These are phyloP conservation scores for Talaromyces piceae DNA, from an alignment of 2,329 filamentous ascomycete genomes.

Conservation along the genomic window DNA sequence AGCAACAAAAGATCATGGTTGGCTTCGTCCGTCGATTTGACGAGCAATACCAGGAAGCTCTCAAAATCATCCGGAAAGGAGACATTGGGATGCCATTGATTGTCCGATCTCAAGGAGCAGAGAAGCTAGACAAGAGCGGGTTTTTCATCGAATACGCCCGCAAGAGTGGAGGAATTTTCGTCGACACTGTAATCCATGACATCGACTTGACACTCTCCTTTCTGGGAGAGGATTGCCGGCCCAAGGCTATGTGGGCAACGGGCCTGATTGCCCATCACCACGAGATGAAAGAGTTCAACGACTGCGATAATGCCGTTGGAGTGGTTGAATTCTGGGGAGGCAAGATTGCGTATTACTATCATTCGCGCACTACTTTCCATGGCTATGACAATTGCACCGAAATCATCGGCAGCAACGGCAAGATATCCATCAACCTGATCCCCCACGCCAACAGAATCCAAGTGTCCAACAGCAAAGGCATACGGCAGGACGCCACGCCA, in stretches of 20 bases:
- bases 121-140: constrained; percentile 56
- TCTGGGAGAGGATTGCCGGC: constrained; percentile 45
- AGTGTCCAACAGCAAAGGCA: constrained; percentile 46
- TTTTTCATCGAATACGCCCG: constrained; percentile 63
- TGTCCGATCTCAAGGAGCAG: constrained; percentile 53
- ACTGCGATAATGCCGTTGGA: constrained; percentile 57
- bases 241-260: constrained; percentile 50
- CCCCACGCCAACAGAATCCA: constrained; percentile 50
- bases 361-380: constrained; percentile 58
- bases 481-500: constrained; percentile 52
- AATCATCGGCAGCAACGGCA: constrained; percentile 59
- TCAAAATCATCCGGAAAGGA: constrained; percentile 44
- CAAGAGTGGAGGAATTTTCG: constrained; percentile 61
- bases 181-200: constrained; percentile 64
- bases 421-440: constrained; percentile 54
- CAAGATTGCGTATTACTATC: constrained; percentile 58
- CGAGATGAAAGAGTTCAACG: constrained; percentile 49
- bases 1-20: constrained; percentile 58
- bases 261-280: constrained; percentile 55
- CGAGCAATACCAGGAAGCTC: constrained; percentile 55
- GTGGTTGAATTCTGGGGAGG: constrained; percentile 59
- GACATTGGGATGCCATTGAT: constrained; percentile 54
- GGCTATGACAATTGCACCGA: constrained; percentile 62
- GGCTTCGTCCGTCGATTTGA: constrained; percentile 63
- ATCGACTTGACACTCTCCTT: constrained; percentile 61